Conservation (phyloP, 208 protist genomes). For the Porcisia hertigi region DNA sequence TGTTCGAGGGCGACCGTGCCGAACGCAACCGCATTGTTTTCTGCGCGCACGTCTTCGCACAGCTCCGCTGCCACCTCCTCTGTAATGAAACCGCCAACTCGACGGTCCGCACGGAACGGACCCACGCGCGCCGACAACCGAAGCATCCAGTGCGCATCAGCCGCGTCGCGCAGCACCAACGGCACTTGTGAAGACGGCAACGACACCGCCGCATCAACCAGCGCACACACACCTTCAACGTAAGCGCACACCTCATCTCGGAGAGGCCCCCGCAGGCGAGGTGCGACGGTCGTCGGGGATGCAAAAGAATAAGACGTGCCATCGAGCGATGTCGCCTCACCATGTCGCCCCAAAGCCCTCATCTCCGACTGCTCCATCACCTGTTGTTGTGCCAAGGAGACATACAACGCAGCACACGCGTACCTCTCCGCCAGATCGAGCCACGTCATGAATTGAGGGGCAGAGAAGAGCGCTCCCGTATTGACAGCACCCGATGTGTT, state of each 20-base stretch:
- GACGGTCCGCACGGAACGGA: background rate
- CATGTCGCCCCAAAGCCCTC: background rate
- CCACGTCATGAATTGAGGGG: slow-evolving; percentile 17
- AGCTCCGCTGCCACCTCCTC: background rate
- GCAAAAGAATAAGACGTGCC: background rate
- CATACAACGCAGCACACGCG: slow-evolving; percentile 4
- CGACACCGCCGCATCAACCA: background rate
- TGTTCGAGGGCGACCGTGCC: background rate
- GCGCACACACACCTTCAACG: slow-evolving; percentile 3
- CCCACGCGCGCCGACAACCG: slow-evolving; percentile 5
- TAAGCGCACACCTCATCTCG: slow-evolving; percentile 9
- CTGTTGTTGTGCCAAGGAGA: slow-evolving; percentile 14
- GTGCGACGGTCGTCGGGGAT: background rate
- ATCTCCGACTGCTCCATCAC: background rate
- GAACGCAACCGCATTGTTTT: background rate
- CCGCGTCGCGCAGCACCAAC: slow-evolving; percentile 34
- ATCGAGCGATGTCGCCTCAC: background rate
- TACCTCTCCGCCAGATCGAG: slow-evolving; percentile 19
- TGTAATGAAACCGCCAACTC: background rate
- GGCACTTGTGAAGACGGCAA: slow-evolving; percentile 32
- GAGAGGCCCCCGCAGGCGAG: slow-evolving; percentile 7
- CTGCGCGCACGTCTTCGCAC: background rate
- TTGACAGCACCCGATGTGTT: background rate
- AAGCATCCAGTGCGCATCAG: slow-evolving; percentile 68
- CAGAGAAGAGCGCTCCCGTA: slow-evolving; percentile 6